These are phyloP conservation scores for Sicyos edulis DNA, from an alignment of 306 rosid genomes.

Conservation along the genomic window DNA sequence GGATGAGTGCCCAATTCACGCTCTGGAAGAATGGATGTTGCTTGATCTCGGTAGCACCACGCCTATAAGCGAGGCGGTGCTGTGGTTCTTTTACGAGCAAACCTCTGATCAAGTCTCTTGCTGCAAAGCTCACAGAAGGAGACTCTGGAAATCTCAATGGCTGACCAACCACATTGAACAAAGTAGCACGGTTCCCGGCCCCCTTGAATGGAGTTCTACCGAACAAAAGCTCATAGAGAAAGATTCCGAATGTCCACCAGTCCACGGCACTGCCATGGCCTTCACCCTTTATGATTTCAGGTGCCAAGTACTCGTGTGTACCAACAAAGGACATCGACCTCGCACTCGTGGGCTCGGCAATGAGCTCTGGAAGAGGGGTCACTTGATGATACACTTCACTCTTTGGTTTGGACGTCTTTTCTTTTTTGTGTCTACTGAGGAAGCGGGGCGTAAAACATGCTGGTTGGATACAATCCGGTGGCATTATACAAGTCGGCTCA, in stretches of 20 bases:
- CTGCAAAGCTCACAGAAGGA: conserved; percentile 89
- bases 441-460: conserved; percentile 67
- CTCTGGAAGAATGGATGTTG: conserved; percentile 94
- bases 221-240: conserved; percentile 83
- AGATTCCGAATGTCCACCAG: conserved; percentile 98
- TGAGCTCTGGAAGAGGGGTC: conserved; percentile 75
- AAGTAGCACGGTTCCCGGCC: conserved; percentile 70
- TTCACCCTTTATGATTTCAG: conserved; percentile 90
- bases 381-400: conserved; percentile 59
- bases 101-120: conserved; percentile 89
- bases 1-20: conserved; percentile 90
- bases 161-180: conserved; percentile 90
- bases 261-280: conserved; percentile 99
- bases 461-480: conserved; percentile 79
- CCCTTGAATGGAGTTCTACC: conserved; percentile 97
- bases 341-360: conserved; percentile 84
- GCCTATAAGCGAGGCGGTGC: conserved; percentile 85
- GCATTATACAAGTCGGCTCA: conserved; percentile 69
- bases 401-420: conserved; percentile 51
- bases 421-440: conserved; percentile 57
- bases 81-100: conserved; percentile 95
- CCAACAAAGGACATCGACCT: conserved; percentile 97
- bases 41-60: conserved; percentile 87
- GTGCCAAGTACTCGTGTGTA: conserved; percentile 94
- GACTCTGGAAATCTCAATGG: conserved; percentile 86